Evolutionary conservation across 805 yeast genomes (phyloP), one percentile per base, ranked within the genome.

Genomic region (Metschnikowia vanudenii): DNA sequence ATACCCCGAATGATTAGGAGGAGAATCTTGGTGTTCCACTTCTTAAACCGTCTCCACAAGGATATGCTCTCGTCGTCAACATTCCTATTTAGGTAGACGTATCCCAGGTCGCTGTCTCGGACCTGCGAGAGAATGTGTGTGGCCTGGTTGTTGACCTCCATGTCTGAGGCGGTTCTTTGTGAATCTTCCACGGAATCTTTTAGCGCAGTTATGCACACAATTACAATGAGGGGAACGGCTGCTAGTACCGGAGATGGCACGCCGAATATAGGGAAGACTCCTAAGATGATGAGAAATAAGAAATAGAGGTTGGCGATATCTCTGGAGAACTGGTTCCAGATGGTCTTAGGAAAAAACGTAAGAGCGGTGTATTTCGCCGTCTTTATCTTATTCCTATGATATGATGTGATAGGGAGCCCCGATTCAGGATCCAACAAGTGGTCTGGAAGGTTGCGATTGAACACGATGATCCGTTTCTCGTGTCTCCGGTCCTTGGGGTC

Each of bases 121-220:
- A 41, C 63, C 48, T 68, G 71, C 5, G 57, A 60, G 35, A 86
- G 69, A 37, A 84, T 79, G 61, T 85, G 89, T 0, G 90, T 84
- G 29, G 73, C 68, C 41, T 85, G 86, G 62, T 87, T 87, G 62
- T 86, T 86, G 59, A 86, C 69, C 50, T 85, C 90, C 45, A 73
- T 67, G 63, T 86, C 95, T 33, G 81, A 78, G 2, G 72, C 56
- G 2, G 79, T 77, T 56, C 95, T 75, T 47, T 86, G 73, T 53
- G 79, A 83, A 63, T 86, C 95, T 65, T 86, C 95, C 54, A 86
- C 71, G 0, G 85, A 91, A 65, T 87, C 94, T 58, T 85, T 84
- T 52, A 82, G 60, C 4, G 89, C 91, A 2, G 94, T 86, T 52
- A 86, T 69, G 45, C 74, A 71, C 16, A 86, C 90, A 69, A 86